Evolutionary conservation across 1,284 basidiomycete species (phyloP).

Genomic region (Puccinia polysora): DNA sequence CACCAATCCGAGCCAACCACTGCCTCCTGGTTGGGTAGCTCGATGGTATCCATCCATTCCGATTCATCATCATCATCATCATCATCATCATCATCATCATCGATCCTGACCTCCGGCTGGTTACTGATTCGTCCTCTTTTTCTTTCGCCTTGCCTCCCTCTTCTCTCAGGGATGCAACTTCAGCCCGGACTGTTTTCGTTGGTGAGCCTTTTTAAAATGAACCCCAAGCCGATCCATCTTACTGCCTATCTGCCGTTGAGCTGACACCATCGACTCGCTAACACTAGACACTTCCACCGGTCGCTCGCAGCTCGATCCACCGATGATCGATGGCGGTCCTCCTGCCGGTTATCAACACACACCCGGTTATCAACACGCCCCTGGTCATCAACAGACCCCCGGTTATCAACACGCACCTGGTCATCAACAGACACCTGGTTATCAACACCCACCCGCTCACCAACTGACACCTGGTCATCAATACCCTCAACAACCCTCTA

Average conservation of each 20-base stretch:
- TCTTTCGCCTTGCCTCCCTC: background rate
- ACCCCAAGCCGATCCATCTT: background rate
- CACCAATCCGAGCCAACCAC: conserved; percentile 25
- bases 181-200: conserved; percentile 26
- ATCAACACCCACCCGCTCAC: background rate
- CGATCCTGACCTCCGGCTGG: too few relatives aligned
- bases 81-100: background rate
- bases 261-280: background rate
- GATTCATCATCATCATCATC: background rate
- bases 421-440: too few relatives aligned
- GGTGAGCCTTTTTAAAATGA: background rate
- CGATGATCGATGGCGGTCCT: background rate
- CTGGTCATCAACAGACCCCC: too few relatives aligned
- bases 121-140: too few relatives aligned
- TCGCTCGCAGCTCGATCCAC: conserved; percentile 22
- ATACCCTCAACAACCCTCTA: conserved; percentile 15
- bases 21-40: conserved; percentile 35
- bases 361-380: too few relatives aligned
- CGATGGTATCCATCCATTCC: conserved; percentile 17
- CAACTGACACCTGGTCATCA: conserved; percentile 23
- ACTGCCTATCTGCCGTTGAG: too few relatives aligned
- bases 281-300: conserved; percentile 36
- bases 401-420: too few relatives aligned
- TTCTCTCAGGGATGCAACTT: conserved; percentile 28
- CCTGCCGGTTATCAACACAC: too few relatives aligned